phyloP scores from a whole-genome alignment of 169 alveolate genomes.

The Eimeria maxima region DNA sequence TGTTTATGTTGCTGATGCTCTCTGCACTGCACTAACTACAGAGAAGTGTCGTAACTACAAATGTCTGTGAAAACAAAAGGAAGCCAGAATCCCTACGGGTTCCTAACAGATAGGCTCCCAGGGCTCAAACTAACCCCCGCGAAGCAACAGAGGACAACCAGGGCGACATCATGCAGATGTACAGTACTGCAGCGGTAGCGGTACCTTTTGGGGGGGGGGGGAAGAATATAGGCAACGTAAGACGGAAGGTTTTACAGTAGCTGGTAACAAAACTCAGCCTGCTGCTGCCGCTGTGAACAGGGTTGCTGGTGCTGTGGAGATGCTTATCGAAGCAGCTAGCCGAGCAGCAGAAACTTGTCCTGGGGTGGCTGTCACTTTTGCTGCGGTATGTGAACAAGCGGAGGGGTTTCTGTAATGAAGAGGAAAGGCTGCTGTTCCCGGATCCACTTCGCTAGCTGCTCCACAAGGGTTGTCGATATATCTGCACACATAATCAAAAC shows the following conservation, averaged over 20 bases:
- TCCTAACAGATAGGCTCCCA: neutral
- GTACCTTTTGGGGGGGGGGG: neutral
- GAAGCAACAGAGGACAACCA: neutral
- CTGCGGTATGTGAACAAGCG: constrained; percentile 61
- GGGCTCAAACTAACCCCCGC: neutral
- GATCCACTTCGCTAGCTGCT: constrained; percentile 78
- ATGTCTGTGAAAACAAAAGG: neutral
- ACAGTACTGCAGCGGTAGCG: constrained; percentile 12
- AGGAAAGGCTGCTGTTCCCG: constrained; percentile 79
- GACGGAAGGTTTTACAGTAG: neutral
- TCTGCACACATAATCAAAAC: constrained; percentile 22
- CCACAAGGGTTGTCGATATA: constrained; percentile 50
- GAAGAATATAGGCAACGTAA: neutral
- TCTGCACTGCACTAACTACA: neutral
- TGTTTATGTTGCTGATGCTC: constrained; percentile 1
- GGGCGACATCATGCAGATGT: neutral
- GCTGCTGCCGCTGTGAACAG: neutral
- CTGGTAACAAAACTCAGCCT: constrained; percentile 6
- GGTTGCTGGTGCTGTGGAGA: neutral
- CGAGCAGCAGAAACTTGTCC: neutral
- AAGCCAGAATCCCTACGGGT: neutral
- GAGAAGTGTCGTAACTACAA: neutral
- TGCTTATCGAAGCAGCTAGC: neutral
- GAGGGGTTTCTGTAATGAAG: constrained; percentile 71
- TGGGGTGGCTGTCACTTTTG: constrained; percentile 1